phyloP scores from a whole-genome alignment of 495 filamentous ascomycete genomes.

The Penicillium steckii region DNA sequence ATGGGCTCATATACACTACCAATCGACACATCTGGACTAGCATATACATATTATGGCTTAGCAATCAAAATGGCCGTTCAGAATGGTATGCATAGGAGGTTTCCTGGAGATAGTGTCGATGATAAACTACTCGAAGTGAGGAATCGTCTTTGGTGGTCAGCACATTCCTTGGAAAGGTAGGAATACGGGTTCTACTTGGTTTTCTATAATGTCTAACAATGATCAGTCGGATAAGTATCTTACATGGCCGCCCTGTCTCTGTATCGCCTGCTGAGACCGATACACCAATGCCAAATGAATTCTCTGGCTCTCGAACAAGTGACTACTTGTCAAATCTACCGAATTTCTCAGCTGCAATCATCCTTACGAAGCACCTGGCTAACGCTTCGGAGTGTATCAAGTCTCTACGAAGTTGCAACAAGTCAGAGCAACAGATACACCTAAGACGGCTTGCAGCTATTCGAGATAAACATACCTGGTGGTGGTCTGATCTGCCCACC shows the following conservation, averaged over 20 bases:
- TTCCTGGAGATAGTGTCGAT: slow-evolving; percentile 35
- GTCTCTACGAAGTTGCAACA: background rate
- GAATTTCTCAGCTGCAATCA: slow-evolving; percentile 39
- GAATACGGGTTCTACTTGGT: background rate
- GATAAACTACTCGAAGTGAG: slow-evolving; percentile 37
- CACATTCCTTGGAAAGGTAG: slow-evolving; percentile 45
- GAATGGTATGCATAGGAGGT: slow-evolving; percentile 51
- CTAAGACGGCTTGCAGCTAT: background rate
- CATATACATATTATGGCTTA: slow-evolving; percentile 47
- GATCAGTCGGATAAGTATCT: slow-evolving; percentile 33
- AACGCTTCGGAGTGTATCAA: background rate
- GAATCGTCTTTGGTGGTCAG: slow-evolving; percentile 49
- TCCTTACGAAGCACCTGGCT: slow-evolving; percentile 26
- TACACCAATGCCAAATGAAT: slow-evolving; percentile 10
- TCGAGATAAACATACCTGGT: slow-evolving; percentile 7
- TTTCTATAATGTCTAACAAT: background rate
- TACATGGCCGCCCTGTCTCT: slow-evolving; percentile 45
- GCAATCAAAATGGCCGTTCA: slow-evolving; percentile 50
- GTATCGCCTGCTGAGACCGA: slow-evolving; percentile 40
- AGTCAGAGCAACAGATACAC: background rate
- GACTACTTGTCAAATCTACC: slow-evolving; percentile 30
- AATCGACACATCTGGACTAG: slow-evolving; percentile 43
- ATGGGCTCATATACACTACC: slow-evolving; percentile 46
- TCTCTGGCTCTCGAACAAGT: slow-evolving; percentile 32
- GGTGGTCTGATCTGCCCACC: slow-evolving; percentile 44